phyloP scores from a whole-genome alignment of 306 rosid species.

The Castanea sativa region DNA sequence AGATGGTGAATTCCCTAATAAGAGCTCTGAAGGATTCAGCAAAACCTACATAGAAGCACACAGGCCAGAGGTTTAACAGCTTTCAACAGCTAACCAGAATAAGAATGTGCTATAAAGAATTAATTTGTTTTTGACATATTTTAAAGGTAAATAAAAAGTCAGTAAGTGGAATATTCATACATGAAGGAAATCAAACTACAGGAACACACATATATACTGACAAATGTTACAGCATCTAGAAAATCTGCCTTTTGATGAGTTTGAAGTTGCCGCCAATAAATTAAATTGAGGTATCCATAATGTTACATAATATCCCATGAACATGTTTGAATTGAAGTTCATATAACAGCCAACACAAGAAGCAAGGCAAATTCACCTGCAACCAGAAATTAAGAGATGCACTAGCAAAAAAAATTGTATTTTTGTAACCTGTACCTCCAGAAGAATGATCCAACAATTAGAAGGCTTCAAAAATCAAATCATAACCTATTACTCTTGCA shows the following conservation, averaged over 20 bases:
- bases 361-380: not conserved
- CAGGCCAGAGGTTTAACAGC: too few relatives aligned
- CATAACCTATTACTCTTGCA: constrained; percentile 12
- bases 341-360: not conserved
- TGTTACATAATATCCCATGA: not conserved
- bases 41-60: too few relatives aligned
- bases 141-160: not conserved
- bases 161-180: not conserved
- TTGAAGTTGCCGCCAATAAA: not conserved
- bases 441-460: constrained; percentile 20
- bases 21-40: too few relatives aligned
- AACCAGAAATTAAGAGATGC: not conserved
- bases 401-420: not conserved
- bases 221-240: not conserved
- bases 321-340: not conserved
- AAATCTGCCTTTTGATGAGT: not conserved
- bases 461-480: constrained; percentile 10
- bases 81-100: too few relatives aligned
- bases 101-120: too few relatives aligned
- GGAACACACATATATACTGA: not conserved
- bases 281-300: not conserved
- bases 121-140: too few relatives aligned
- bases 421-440: constrained; percentile 16
- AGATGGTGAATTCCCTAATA: too few relatives aligned
- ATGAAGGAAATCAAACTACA: not conserved